phyloP scores from a whole-genome alignment of 2,329 filamentous ascomycete species.

The Madurella mycetomatis region DNA sequence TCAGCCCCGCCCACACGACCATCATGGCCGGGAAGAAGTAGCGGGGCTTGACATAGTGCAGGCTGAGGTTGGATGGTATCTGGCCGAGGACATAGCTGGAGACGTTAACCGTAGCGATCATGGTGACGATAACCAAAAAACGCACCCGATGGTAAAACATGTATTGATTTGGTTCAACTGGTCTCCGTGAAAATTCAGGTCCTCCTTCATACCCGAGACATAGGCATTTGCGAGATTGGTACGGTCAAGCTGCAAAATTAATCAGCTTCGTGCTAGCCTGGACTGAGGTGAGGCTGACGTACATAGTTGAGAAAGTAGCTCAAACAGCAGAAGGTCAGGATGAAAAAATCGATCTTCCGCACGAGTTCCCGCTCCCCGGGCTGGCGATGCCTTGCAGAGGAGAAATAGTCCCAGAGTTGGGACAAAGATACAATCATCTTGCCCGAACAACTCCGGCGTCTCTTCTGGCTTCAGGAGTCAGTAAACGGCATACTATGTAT shows the following conservation, averaged over 20 bases:
- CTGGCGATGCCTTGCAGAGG: conserved; percentile 21
- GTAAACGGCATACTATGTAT: too few species aligned
- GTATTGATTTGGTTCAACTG: conserved; percentile 52
- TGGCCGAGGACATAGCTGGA: conserved; percentile 48
- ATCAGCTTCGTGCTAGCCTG: not conserved
- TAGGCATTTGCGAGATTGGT: conserved; percentile 52
- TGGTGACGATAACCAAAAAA: not conserved
- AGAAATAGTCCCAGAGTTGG: conserved; percentile 32
- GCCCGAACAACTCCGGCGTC: not conserved
- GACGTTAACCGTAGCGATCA: not conserved
- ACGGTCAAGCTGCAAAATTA: conserved; percentile 39
- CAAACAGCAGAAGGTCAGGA: conserved; percentile 59
- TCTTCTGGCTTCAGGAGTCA: too few species aligned
- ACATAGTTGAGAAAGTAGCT: conserved; percentile 54
- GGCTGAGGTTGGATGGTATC: conserved; percentile 56
- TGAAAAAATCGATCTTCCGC: conserved; percentile 60
- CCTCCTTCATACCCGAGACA: conserved; percentile 50
- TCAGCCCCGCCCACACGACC: conserved; percentile 59
- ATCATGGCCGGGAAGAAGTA: conserved; percentile 62
- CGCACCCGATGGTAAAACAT: conserved; percentile 42
- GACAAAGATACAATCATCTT: conserved; percentile 2
- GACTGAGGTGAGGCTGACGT: conserved; percentile 18
- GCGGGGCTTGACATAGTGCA: conserved; percentile 60
- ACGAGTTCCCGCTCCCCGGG: conserved; percentile 44
- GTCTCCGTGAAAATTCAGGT: conserved; percentile 44